Base-by-base conservation (phyloP, 768 basidiomycete species). In the Trametopsis cervina region DNA sequence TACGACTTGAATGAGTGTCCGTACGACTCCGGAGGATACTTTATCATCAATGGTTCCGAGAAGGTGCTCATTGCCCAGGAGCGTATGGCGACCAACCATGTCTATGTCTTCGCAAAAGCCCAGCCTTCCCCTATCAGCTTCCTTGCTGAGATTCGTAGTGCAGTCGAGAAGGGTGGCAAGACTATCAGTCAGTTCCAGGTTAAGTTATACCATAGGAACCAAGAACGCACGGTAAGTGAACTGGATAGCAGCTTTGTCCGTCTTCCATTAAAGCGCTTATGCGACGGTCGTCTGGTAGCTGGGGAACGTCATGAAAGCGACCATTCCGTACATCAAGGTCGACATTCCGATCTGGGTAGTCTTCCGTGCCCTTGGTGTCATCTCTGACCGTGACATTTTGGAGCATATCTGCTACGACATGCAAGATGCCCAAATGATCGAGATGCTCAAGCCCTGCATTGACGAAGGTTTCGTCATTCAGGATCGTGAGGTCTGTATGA, bases 31-130 rank as follows among this genome's bases (percentile, higher is more conserved):
- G 96, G 96, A 65, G 96, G 96, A 42, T 99, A 99, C 65, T 99
- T 99, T 66, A 91, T 99, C 62, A 97, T 99, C 71, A 98, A 97
- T 57, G 96, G 96, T 11, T 98, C 96, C 2, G 96, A 99, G 65
- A 99, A 99, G 67, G 96, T 99, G n/a, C 75, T 99, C 52, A 99
- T 99, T 65, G 96, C 96, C 1, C 96, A 99, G 66, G 96, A 99
- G 65, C 83, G 96, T 44, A 98, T 98, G 94, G 95, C 96, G 9
- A 94, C 92, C 20, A 99, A 99, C 69, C 94, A 96, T 61, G 96
- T 99, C 55, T 99, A 98, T 67, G 93, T 97, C 44, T 99, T 99
- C 60, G 92, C 94, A 44, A 99, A 98, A 68, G 90, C 90, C 0
- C 91, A 95, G 56, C 94, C 95, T 3, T 94, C 92, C 15, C 93